Evolutionary conservation across 768 basidiomycete species (phyloP).

Genomic region (Tremella fuciformis): DNA sequence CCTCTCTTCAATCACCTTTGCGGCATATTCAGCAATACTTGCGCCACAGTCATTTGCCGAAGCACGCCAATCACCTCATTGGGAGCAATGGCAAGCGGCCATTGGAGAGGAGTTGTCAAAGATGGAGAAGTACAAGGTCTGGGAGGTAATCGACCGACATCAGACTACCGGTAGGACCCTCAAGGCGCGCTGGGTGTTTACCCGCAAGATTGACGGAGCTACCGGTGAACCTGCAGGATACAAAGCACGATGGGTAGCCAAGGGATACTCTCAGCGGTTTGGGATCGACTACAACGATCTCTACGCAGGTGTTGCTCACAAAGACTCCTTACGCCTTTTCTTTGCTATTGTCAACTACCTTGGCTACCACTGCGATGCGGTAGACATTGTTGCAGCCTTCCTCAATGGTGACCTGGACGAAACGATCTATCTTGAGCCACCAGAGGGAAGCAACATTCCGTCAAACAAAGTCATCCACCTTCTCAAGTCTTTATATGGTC

Average conservation of each 20-base stretch:
- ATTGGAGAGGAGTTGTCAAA: too few species aligned
- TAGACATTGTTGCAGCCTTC: conserved; percentile 20
- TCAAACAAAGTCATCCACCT: not conserved
- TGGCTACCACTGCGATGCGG: conserved; percentile 15
- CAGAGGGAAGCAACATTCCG: conserved; percentile 22
- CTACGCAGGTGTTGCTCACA: conserved; percentile 48
- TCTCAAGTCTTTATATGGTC: conserved; percentile 20
- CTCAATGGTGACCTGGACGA: conserved; percentile 21
- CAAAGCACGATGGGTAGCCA: conserved; percentile 51
- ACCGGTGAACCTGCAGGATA: conserved; percentile 32
- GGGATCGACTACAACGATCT: conserved; percentile 56
- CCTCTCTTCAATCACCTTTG: not conserved
- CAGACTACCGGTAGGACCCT: conserved; percentile 3
- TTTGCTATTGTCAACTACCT: conserved; percentile 18
- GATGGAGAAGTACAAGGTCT: conserved; percentile 9
- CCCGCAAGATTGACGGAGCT: conserved; percentile 30
- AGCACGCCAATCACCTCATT: too few species aligned
- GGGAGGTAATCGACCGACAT: conserved; percentile 5
- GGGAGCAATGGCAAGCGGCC: too few species aligned
- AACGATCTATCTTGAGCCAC: conserved; percentile 47
- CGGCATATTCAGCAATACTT: not conserved
- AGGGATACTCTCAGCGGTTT: conserved; percentile 55
- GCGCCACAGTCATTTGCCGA: conserved; percentile 3
- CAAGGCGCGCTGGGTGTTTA: conserved; percentile 51
- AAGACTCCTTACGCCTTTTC: conserved; percentile 21